Conservation (phyloP, 1,284 basidiomycete genomes). For the Sutorius eximius region DNA sequence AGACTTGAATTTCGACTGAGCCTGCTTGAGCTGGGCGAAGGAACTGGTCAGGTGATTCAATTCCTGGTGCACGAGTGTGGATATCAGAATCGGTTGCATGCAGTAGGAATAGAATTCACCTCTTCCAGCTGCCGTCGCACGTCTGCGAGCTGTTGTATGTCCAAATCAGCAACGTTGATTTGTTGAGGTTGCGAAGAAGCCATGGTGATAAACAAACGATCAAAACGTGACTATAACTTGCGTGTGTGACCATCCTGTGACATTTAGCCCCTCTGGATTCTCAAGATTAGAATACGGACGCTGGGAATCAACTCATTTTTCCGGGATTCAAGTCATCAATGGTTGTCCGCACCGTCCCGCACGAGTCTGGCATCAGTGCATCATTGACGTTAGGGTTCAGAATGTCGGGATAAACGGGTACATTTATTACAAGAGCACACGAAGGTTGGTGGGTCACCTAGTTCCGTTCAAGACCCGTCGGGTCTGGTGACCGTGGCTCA, state of each 20-base stretch:
- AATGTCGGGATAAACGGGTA: too few species aligned
- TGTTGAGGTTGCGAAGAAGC: constrained; percentile 55
- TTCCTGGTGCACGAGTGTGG: constrained; percentile 56
- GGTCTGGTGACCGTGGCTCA: background rate
- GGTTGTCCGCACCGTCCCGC: background rate
- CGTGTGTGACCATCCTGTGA: constrained; percentile 5
- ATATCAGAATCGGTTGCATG: constrained; percentile 6
- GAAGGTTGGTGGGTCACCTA: background rate
- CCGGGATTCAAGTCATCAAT: background rate
- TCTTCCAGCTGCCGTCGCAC: constrained; percentile 89
- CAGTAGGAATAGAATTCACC: constrained; percentile 40
- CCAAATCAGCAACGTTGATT: constrained; percentile 77
- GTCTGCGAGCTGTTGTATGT: constrained; percentile 79
- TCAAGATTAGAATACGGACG: background rate
- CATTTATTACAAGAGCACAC: background rate
- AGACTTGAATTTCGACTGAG: constrained; percentile 88
- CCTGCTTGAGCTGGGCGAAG: constrained; percentile 89
- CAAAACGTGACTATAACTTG: background rate
- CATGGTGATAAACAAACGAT: constrained; percentile 23
- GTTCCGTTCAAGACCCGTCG: background rate
- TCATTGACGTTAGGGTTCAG: too few species aligned
- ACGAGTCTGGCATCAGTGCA: background rate
- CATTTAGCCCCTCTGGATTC: constrained; percentile 5
- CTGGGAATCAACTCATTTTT: background rate
- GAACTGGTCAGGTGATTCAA: constrained; percentile 90